Percentiles rank a stretch among this genome's conserved stretches.
Evolutionary conservation across 352 stramenopile species (phyloP).

Genomic region (Elongisporangium anandrum): DNA sequence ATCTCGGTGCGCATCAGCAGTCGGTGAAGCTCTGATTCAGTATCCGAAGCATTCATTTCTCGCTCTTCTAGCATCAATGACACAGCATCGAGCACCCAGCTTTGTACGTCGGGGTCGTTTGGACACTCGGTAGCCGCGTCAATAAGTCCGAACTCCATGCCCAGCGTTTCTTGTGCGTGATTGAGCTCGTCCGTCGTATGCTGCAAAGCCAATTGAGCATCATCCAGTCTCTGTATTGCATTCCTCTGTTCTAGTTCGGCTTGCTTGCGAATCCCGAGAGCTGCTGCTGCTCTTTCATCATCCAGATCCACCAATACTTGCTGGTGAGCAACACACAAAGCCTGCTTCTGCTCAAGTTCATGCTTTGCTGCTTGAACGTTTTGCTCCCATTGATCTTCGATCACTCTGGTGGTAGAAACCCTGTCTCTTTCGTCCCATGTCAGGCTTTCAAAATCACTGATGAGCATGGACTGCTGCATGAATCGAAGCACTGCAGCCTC

Average conservation of each 20-base stretch:
- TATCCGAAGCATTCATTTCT: background rate
- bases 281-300: background rate
- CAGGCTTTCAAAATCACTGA: conserved; percentile 32
- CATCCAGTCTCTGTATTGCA: conserved; percentile 6
- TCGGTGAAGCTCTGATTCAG: background rate
- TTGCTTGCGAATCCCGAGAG: background rate
- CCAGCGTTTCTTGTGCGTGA: conserved; percentile 16
- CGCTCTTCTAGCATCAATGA: conserved; percentile 13
- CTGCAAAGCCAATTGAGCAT: conserved; percentile 6
- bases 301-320: conserved; percentile 7
- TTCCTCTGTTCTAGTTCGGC: conserved; percentile 13
- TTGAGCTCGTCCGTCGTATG: conserved; percentile 15
- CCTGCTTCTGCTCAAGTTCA: conserved; percentile 11
- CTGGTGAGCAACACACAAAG: conserved; percentile 9
- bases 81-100: conserved; percentile 21
- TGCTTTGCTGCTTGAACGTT: conserved; percentile 16
- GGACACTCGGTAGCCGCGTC: conserved; percentile 23
- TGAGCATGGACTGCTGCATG: conserved; percentile 23
- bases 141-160: conserved; percentile 24
- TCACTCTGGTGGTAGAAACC: conserved; percentile 21
- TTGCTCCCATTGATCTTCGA: conserved; percentile 13
- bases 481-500: conserved; percentile 11
- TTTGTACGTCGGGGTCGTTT: conserved; percentile 26
- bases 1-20: conserved; percentile 12
- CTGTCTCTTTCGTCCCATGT: conserved; percentile 18